phyloP scores from a whole-genome alignment of 2,329 filamentous ascomycete species.

The Colletotrichum falcatum region DNA sequence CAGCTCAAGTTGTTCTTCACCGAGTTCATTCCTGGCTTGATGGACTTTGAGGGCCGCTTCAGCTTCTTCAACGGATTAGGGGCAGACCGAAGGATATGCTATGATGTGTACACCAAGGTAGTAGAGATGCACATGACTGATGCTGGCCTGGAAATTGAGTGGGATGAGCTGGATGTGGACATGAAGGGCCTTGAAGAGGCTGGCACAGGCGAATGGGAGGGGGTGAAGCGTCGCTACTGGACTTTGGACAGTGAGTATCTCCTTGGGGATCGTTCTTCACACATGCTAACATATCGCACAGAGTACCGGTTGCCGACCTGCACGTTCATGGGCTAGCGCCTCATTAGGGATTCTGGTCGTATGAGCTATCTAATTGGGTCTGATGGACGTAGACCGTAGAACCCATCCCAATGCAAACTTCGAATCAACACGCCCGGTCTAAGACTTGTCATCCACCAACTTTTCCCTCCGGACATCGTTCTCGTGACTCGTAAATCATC shows the following conservation, averaged over 20 bases:
- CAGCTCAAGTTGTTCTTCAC: constrained; percentile 89
- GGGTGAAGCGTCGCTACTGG: constrained; percentile 91
- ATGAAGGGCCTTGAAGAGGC: constrained; percentile 72
- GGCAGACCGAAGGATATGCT: constrained; percentile 91
- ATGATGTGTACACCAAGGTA: constrained; percentile 95
- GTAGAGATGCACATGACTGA: constrained; percentile 92
- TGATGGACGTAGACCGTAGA: constrained; percentile 26
- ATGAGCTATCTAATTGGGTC: constrained; percentile 32
- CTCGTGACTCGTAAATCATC: constrained; percentile 14
- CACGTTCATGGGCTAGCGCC: constrained; percentile 73
- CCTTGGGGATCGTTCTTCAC: background rate
- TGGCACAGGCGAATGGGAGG: constrained; percentile 85
- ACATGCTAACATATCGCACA: constrained; percentile 47
- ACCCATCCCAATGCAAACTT: constrained; percentile 30
- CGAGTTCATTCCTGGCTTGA: constrained; percentile 83
- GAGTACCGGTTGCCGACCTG: constrained; percentile 81
- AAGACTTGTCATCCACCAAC: constrained; percentile 21
- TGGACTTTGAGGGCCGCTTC: constrained; percentile 80
- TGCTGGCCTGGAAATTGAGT: constrained; percentile 89
- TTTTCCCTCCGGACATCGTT: constrained; percentile 41
- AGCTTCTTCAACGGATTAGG: constrained; percentile 93
- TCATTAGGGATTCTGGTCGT: constrained; percentile 18
- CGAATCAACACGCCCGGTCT: constrained; percentile 44
- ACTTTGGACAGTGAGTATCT: constrained; percentile 74
- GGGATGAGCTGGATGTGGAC: constrained; percentile 82